Evolutionary conservation across 176 grass and related monocot genomes (phyloP).

Genomic region (Dendrocalamus sinicus): DNA sequence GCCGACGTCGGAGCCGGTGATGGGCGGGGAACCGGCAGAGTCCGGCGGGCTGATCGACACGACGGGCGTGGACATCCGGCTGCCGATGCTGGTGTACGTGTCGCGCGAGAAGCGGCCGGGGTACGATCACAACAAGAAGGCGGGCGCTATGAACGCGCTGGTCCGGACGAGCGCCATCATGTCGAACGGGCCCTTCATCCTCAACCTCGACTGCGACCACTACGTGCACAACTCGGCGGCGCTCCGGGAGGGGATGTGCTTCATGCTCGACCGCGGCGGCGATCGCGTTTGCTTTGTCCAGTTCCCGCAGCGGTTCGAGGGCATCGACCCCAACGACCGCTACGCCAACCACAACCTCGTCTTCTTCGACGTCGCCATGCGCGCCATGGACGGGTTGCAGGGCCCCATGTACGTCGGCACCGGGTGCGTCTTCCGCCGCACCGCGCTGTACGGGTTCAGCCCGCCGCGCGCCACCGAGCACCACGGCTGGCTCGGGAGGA

Average conservation of each 20-base stretch:
- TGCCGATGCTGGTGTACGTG: slow-evolving; percentile 93
- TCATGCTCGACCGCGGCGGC: slow-evolving; percentile 95
- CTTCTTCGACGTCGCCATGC: slow-evolving; percentile 92
- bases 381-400: slow-evolving; percentile 95
- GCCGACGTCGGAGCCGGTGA: slow-evolving; percentile 65
- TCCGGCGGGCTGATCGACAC: slow-evolving; percentile 61
- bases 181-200: slow-evolving; percentile 94
- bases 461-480: slow-evolving; percentile 93
- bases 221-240: slow-evolving; percentile 83
- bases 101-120: slow-evolving; percentile 83
- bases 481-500: slow-evolving; percentile 81
- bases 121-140: slow-evolving; percentile 98
- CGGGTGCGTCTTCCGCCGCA: slow-evolving; percentile 88
- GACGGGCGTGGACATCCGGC: slow-evolving; percentile 71
- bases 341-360: slow-evolving; percentile 98
- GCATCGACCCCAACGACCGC: slow-evolving; percentile 82
- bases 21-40: slow-evolving; percentile 57
- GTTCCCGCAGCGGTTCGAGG: slow-evolving; percentile 96
- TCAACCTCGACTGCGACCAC: slow-evolving; percentile 97
- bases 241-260: slow-evolving; percentile 91
- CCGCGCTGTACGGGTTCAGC: slow-evolving; percentile 89
- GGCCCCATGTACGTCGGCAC: slow-evolving; percentile 97
- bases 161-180: slow-evolving; percentile 89
- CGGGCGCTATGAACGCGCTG: slow-evolving; percentile 85
- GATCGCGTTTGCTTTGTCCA: slow-evolving; percentile 92